Percentiles rank a stretch among this genome's conserved stretches.
phyloP scores from a whole-genome alignment of 345 rosid species.

The Melaleuca quinquenervia region DNA sequence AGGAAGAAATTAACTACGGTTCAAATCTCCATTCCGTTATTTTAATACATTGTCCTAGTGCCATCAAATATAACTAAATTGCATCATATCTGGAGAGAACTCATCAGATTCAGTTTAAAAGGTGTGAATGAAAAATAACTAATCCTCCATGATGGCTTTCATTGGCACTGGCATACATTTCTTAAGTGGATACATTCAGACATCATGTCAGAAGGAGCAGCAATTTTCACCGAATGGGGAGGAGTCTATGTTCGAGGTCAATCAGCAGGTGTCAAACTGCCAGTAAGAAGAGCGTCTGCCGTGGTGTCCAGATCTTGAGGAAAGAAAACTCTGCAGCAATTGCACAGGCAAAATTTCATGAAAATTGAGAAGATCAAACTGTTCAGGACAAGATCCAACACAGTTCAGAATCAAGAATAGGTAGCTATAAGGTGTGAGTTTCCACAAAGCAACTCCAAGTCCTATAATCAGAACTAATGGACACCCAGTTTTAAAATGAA shows the following conservation, averaged over 20 bases:
- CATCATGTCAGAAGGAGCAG: background rate
- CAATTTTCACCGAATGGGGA: background rate
- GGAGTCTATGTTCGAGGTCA: background rate
- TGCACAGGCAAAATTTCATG: background rate
- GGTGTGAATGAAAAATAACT: background rate
- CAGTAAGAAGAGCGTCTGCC: conserved; percentile 64
- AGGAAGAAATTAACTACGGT: background rate
- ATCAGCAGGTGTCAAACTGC: conserved; percentile 16
- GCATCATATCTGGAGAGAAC: background rate
- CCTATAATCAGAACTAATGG: background rate
- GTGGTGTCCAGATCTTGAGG: conserved; percentile 78
- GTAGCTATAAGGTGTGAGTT: background rate
- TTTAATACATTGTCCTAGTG: background rate
- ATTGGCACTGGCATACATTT: background rate
- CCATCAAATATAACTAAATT: background rate
- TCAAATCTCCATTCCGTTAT: background rate
- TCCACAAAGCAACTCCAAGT: background rate
- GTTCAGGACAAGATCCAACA: background rate
- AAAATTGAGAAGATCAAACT: background rate
- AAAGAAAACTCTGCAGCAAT: conserved; percentile 70
- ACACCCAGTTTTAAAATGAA: background rate
- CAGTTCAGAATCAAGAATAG: background rate
- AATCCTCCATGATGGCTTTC: background rate
- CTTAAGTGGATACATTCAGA: too few species aligned
- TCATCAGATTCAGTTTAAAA: background rate